phyloP scores from a whole-genome alignment of 1,284 basidiomycete genomes.

The Rhodotorula sp. region DNA sequence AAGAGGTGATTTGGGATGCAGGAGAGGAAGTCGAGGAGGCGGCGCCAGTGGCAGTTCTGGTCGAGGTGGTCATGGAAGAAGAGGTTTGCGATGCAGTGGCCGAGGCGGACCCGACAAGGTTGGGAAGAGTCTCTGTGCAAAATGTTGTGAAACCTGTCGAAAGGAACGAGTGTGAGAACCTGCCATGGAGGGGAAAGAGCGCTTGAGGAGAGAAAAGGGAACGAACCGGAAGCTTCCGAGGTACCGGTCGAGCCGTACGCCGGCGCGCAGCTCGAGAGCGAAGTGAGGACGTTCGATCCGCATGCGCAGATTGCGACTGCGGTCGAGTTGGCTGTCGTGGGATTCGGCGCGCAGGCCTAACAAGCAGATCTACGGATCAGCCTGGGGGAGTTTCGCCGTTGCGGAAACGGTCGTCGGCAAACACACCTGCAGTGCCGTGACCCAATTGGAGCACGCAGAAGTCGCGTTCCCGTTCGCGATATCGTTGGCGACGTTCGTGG shows the following conservation, averaged over 20 bases:
- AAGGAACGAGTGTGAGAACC: too few species aligned
- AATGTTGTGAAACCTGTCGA: slow-evolving; percentile 16
- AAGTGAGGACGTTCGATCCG: neutral
- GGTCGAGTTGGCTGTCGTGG: neutral
- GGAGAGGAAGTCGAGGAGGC: slow-evolving; percentile 1
- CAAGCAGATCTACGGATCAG: neutral
- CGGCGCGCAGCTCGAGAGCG: slow-evolving; percentile 12
- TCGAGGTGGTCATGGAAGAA: neutral
- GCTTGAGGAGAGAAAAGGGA: neutral
- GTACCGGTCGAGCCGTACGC: slow-evolving; percentile 3
- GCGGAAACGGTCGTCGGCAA: neutral
- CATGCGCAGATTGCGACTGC: slow-evolving; percentile 17
- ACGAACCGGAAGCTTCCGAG: slow-evolving; percentile 6
- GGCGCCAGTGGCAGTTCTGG: neutral
- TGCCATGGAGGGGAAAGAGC: too few species aligned
- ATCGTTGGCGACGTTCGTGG: neutral
- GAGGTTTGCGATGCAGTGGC: slow-evolving; percentile 3
- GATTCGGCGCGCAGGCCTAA: neutral
- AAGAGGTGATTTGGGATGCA: neutral
- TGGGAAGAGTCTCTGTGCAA: slow-evolving; percentile 16
- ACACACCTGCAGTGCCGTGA: neutral
- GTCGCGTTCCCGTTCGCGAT: neutral
- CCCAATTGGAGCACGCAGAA: neutral
- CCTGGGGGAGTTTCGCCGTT: neutral
- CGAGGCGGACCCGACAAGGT: neutral